Evolutionary conservation across 108 stramenopile species (phyloP), one percentile per base, ranked within the genome.

Genomic region (Skeletonema menzelii): DNA sequence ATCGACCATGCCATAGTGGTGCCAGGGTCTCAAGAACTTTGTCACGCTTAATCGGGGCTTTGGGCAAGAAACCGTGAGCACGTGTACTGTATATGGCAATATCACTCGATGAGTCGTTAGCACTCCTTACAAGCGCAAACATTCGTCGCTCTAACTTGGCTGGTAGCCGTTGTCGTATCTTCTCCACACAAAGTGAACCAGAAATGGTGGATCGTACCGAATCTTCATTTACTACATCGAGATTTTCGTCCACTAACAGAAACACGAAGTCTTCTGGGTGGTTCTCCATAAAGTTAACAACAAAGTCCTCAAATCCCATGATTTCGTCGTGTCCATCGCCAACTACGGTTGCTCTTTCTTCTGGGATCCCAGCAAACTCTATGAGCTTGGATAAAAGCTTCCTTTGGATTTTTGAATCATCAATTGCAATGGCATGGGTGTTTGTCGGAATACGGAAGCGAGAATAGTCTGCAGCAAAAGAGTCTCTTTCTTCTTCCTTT

Each of bases 381-480:
- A 84, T 58, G 46, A 87, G 73, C 12, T 80, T 69, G 35, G 27
- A 34, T 17, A 90, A 32, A 12, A 90, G 63, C 44, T 90, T 90
- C 30, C 86, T 67, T 64, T 90, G 89, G n/a, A 90, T 86, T 32
- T 72, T 75, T 5, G 83, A 84, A 60, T 87, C 86, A 62, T 90
- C 89, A 20, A 90, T 64, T 0, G 69, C 86, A 28, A 90, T 73
- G 1, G 72, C 86, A 69, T 73, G 77, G 0, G 79, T 84, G 46
- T 78, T 71, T 3, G 59, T 47, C 6, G 89, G 86, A 31, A 90
- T 42, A 28, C 42, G 57, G 73, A 87, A 86, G 8, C 60, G 20
- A 24, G 66, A 67, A 27, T 65, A 42, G 34, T 63, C 27, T 8
- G 37, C 22, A 17, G 67, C 38, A 53, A 53, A 24, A 22, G 4